A percentile compares a stretch with the other conserved stretches of the same genome.
phyloP scores from a whole-genome alignment of 331 rosid species.

The Quercus tomentella region DNA sequence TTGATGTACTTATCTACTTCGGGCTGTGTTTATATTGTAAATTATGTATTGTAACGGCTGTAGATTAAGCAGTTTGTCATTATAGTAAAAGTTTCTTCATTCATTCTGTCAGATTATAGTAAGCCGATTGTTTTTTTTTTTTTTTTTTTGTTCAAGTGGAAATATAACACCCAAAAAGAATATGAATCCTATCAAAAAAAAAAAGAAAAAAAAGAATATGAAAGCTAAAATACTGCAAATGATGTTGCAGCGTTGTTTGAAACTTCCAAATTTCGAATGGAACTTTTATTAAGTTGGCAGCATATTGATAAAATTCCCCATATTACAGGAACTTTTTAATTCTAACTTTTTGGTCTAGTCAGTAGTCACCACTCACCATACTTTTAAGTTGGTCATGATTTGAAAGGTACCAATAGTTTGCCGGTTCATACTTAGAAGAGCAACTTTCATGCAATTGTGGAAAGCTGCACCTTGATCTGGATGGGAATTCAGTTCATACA shows the following conservation, averaged over 20 bases:
- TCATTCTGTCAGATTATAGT: neutral
- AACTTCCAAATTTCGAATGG: neutral
- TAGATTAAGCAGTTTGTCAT: neutral
- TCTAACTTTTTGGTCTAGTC: neutral
- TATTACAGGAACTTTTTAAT: neutral
- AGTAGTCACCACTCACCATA: too few species aligned
- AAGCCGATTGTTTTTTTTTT: neutral
- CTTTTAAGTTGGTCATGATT: neutral
- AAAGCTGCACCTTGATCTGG: neutral
- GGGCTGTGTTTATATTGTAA: conserved; percentile 2
- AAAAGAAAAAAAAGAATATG: neutral
- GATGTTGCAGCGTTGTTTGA: neutral
- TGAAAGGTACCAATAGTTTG: neutral
- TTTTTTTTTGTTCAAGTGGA: neutral
- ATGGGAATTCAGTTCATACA: neutral
- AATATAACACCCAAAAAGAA: neutral
- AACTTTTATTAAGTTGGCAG: neutral
- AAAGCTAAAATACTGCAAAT: neutral
- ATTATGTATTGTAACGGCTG: conserved; percentile 12
- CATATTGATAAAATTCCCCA: neutral
- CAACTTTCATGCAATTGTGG: neutral
- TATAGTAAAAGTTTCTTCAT: neutral
- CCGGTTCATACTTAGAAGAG: neutral
- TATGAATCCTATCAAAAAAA: too few species aligned
- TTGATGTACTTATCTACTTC: neutral